A percentile compares a stretch with the other conserved stretches of the same genome.
Evolutionary conservation across 495 filamentous ascomycete genomes (phyloP).

Genomic region (Beverwykella pulmonaria): DNA sequence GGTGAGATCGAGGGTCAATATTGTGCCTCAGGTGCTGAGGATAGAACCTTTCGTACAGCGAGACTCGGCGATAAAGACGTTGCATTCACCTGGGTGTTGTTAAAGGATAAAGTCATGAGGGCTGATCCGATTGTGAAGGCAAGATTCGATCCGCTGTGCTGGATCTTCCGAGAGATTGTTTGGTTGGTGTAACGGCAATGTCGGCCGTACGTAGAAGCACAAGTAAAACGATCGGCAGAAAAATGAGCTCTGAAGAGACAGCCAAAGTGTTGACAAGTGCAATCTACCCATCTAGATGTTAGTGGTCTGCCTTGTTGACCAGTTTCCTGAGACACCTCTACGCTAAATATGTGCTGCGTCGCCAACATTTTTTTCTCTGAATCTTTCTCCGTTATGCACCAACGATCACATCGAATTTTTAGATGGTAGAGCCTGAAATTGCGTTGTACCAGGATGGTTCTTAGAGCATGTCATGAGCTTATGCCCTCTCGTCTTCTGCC

Average conservation of each 20-base stretch:
- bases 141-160: neutral
- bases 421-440: too few relatives aligned
- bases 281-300: neutral
- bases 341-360: too few relatives aligned
- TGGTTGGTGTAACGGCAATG: slow-evolving; percentile 17
- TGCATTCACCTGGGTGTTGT: neutral
- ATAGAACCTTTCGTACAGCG: neutral
- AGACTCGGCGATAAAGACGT: neutral
- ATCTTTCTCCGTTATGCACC: too few relatives aligned
- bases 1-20: too few relatives aligned
- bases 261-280: neutral
- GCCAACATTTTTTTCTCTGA: too few relatives aligned
- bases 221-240: slow-evolving; percentile 1
- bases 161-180: slow-evolving; percentile 3
- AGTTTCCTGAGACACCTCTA: too few relatives aligned
- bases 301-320: too few relatives aligned
- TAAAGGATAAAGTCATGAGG: neutral
- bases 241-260: neutral
- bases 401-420: too few relatives aligned
- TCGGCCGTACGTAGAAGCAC: slow-evolving; percentile 14
- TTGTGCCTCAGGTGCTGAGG: neutral
- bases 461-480: neutral
- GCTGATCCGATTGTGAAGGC: neutral
- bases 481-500: neutral
- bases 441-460: too few relatives aligned